Evolutionary conservation across 139 green algal species (phyloP), one percentile per base, ranked within the genome.

Genomic region (Picochlorum sp.): DNA sequence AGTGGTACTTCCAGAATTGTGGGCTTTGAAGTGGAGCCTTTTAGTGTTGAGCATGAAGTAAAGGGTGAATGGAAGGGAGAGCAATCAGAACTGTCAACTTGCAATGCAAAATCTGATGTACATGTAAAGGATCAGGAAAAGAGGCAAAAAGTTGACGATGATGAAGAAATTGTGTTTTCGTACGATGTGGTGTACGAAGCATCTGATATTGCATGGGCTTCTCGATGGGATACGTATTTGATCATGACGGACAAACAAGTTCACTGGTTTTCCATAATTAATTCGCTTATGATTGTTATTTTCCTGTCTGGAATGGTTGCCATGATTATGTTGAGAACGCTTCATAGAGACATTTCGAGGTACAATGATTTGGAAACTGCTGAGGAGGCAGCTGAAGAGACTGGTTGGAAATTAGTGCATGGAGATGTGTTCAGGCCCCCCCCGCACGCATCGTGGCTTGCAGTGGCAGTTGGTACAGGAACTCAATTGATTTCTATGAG

Each of bases 211-310:
- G 80, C 82, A 24, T 99, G 93, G 93, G 91, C 93, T 2, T 94
- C 84, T 2, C 81, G 93, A 10, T 99, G 93, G 93, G 93, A 99
- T 78, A 96, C 93, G 0, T 98, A 98, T 81, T 77, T 99, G 59
- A 56, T 92, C 55, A 94, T 94, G 82, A 87, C 75, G 25, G 85
- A 93, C 54, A 90, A 95, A 59, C 87, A 98, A 79, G 95, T 98
- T 62, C 89, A 96, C 66, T 96, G 91, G 89, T 99, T 99, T 77
- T 92, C 81, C 44, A 96, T 99, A 74, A 87, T 99, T 52, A 99
- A 99, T 81, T 90, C 74, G n/a, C 70, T 96, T 35, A 97, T 98
- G 91, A 97, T 98, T 50, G 91, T 98, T 58, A 74, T 99, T 7
- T 98, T 99, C 82, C 80, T 99, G 30, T 83, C 76, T 2, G 93